A percentile compares a stretch with the other conserved stretches of the same genome.
Conservation (phyloP, 2,329 filamentous ascomycete genomes). For the Mariannaea sp. region DNA sequence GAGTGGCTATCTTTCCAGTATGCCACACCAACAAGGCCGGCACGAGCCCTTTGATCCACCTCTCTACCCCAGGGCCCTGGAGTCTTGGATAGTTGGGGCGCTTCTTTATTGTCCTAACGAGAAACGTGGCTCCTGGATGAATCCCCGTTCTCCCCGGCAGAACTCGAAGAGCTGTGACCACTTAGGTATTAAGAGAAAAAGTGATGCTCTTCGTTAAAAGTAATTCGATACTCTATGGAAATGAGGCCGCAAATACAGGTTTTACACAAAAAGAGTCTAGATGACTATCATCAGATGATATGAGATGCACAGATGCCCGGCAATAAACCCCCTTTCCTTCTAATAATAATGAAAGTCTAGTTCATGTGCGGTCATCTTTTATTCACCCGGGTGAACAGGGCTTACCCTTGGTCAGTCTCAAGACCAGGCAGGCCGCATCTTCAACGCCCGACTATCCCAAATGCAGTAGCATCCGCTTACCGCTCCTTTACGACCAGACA, state of each 20-base stretch:
- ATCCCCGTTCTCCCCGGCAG: background rate
- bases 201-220: background rate
- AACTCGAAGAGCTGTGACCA: background rate
- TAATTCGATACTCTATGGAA: slow-evolving; percentile 10
- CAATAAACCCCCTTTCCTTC: slow-evolving; percentile 25
- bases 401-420: slow-evolving; percentile 23
- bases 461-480: slow-evolving; percentile 19
- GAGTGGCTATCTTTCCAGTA: no score
- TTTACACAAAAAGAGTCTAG: slow-evolving; percentile 23
- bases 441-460: slow-evolving; percentile 29
- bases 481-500: slow-evolving; percentile 64
- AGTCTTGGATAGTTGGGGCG: background rate
- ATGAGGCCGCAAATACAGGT: slow-evolving; percentile 20
- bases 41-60: slow-evolving; percentile 10
- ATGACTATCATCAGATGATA: slow-evolving; percentile 24
- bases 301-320: slow-evolving; percentile 22
- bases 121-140: background rate
- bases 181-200: background rate
- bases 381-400: slow-evolving; percentile 30
- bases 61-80: no score
- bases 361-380: slow-evolving; percentile 32
- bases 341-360: slow-evolving; percentile 32
- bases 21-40: background rate
- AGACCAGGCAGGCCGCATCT: slow-evolving; percentile 30
- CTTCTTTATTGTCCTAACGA: slow-evolving; percentile 3